Base-by-base conservation (phyloP, 495 filamentous ascomycete genomes). In the Xylona heveae region DNA sequence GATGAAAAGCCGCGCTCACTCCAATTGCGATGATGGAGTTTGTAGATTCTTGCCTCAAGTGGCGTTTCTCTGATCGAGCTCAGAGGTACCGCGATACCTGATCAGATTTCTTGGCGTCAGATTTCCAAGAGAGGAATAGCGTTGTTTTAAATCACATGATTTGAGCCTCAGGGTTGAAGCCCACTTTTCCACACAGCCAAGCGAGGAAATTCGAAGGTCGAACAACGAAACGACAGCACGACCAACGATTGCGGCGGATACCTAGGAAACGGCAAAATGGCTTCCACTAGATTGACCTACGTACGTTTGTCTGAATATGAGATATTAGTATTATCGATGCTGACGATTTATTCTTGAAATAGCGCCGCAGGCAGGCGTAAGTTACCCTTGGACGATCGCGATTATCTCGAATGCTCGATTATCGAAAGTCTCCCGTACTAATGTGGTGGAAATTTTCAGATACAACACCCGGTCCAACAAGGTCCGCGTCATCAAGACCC, bases 391-490 rank as follows among this genome's bases (percentile, higher is more conserved):
- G 30, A 27, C 26, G 24, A 26, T 34, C 14, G 12, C n/a, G n/a
- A n/a, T n/a, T n/a, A 23, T 3, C 38, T 29, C 5, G 31, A 29
- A 19, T 13, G 14, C 18, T 35, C 8, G 32, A 7, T 22, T 9
- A 32, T 31, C 9, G 20, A 26, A 13, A n/a, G n/a, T n/a, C n/a
- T n/a, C n/a, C n/a, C n/a, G n/a, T n/a, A n/a, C n/a, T n/a, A n/a
- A n/a, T n/a, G n/a, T 38, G 28, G 31, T 33, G 13, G 28, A 26
- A 14, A n/a, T n/a, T 23, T 20, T 25, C 45, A 80, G 76, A 47
- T 95, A 93, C 74, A 94, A 93, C 67, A 93, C 85, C 59, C 64
- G 68, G 55, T 88, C 79, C 52, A 94, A 97, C 77, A 82, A 79
- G 62, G 82, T 85, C 55, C 78, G 88, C 54, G 67, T 94, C 56